These are phyloP conservation scores for Scheffersomyces insectosa DNA, from an alignment of 1,139 yeast species.

Conservation along the genomic window DNA sequence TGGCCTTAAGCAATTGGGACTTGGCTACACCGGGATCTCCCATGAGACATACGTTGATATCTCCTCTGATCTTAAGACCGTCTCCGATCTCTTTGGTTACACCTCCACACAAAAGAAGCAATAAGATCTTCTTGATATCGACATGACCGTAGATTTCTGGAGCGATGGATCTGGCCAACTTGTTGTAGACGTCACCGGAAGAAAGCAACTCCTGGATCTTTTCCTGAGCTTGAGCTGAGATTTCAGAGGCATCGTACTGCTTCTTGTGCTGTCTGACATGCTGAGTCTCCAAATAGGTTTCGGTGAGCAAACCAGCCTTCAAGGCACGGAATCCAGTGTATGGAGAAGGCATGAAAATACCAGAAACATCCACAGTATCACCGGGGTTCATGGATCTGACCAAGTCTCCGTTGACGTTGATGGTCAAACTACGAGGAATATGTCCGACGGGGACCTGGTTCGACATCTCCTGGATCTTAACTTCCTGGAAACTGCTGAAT, in stretches of 20 bases:
- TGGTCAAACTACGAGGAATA: constrained; percentile 82
- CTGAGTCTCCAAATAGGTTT: constrained; percentile 91
- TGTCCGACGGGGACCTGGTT: constrained; percentile 98
- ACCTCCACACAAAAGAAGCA: constrained; percentile 88
- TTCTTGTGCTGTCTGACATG: constrained; percentile 83
- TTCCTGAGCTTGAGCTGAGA: constrained; percentile 56
- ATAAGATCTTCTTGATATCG: constrained; percentile 88
- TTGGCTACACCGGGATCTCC: constrained; percentile 99
- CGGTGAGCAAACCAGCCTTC: constrained; percentile 89
- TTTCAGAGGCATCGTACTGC: constrained; percentile 69
- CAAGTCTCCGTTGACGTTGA: constrained; percentile 87
- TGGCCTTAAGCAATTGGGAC: constrained; percentile 90
- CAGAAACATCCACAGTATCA: constrained; percentile 89
- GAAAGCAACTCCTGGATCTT: constrained; percentile 52
- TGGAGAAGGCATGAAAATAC: constrained; percentile 91
- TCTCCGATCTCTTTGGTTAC: constrained; percentile 94
- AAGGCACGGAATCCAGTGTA: constrained; percentile 94
- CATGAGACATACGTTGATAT: constrained; percentile 93
- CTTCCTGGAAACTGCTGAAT: constrained; percentile 93
- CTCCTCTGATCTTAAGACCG: constrained; percentile 97
- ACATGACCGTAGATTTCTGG: constrained; percentile 96
- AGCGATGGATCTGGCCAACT: constrained; percentile 86
- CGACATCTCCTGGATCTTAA: constrained; percentile 90
- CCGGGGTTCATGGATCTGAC: constrained; percentile 92
- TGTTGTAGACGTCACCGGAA: constrained; percentile 73